phyloP scores from a whole-genome alignment of 73 alveolate species.

The Uronychia setigera region DNA sequence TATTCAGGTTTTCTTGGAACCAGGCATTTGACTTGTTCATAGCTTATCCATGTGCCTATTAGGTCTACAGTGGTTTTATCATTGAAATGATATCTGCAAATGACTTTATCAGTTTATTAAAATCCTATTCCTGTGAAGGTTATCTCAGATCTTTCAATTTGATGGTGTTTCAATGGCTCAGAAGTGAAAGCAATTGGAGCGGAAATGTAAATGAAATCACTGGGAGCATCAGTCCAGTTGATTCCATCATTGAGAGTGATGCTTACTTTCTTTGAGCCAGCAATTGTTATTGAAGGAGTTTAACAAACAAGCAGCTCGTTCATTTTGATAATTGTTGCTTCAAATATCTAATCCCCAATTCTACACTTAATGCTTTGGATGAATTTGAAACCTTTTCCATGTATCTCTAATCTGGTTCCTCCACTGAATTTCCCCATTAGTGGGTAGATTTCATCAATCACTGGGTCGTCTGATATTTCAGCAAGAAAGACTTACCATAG shows the following conservation, averaged over 20 bases:
- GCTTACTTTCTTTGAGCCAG: background rate
- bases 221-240: background rate
- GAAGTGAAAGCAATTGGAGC: constrained; percentile 15
- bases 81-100: background rate
- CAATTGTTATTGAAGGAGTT: constrained; percentile 10
- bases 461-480: background rate
- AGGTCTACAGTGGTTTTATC: background rate
- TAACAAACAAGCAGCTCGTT: constrained; percentile 9
- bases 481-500: constrained; percentile 17
- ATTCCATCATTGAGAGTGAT: constrained; percentile 4
- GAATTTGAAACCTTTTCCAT: constrained; percentile 18
- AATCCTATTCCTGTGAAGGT: constrained; percentile 16
- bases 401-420: constrained; percentile 21
- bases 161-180: constrained; percentile 12
- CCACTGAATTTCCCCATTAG: constrained; percentile 10
- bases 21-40: background rate
- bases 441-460: constrained; percentile 17
- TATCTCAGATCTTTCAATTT: constrained; percentile 23
- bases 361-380: constrained; percentile 30
- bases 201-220: constrained; percentile 13
- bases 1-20: background rate
- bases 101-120: background rate
- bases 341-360: constrained; percentile 13
- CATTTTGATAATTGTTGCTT: constrained; percentile 7
- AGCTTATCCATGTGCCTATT: background rate